Evolutionary conservation across 345 rosid species (phyloP), one percentile per base, ranked within the genome.

Genomic region (Pistacia atlantica): DNA sequence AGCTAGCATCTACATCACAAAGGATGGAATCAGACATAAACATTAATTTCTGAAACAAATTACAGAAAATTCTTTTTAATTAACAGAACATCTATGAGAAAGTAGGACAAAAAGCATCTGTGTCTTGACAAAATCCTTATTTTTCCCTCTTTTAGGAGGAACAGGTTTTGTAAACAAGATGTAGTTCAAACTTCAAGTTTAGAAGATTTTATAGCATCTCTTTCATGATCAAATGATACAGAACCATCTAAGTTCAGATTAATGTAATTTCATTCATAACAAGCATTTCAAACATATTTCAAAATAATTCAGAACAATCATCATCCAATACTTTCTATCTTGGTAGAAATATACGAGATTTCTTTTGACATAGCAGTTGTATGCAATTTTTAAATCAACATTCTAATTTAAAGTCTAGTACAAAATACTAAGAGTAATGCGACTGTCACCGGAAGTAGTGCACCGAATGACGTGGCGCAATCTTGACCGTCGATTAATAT

Each of bases 1-100:
- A 74, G 99, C 99, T 65, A 96, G 85, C 98, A 96, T 96, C 99
- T 93, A 72, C 17, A 81, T 49, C 62, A 73, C 57, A 75, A 69
- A 65, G 52, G 62, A 80, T 42, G 55, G 56, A 61, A 25, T 67
- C 61, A 72, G 57, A 54, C 38, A 73, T 57, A 6, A 11, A 51
- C 25, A 14, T 55, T 37, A 22, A 22, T 16, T 55, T 61, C 48
- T 51, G 12, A 35, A 35, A 77, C 11, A 6, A 55, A 73, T 22
- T 28, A 31, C 33, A 61, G 28, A 2, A 6, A 16, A 4, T 48
- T 22, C 71, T 22, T 48, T 45, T 11, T 4, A 66, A n/a, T 16
- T 65, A 46, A 48, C 25, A 51, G 33, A 31, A 5, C n/a, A 9
- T 25, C 25, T 25, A 25, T 16, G 4, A 52, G 22, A 33, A 52